Conservation (phyloP, 2,329 filamentous ascomycete species). For the Xylaria sp. region DNA sequence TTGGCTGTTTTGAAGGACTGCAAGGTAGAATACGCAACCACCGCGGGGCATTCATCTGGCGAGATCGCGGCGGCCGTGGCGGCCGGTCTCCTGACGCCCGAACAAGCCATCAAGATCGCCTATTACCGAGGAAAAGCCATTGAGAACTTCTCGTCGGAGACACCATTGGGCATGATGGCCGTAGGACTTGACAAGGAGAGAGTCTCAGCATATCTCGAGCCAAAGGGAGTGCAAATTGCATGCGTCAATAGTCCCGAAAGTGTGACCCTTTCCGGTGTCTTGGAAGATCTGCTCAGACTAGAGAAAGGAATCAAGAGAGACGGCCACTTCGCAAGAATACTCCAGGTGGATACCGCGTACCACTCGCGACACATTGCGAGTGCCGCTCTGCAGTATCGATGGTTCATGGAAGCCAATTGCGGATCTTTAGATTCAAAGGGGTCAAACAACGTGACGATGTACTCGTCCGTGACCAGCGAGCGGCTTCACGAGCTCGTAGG, state of each 20-base stretch:
- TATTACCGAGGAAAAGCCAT: slow-evolving; percentile 11
- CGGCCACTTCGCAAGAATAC: background rate
- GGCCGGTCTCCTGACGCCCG: background rate
- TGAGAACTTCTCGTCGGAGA: background rate
- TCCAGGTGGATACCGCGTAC: slow-evolving; percentile 14
- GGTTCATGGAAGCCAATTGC: too few species aligned
- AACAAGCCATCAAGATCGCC: slow-evolving; percentile 6
- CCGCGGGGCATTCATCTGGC: slow-evolving; percentile 8
- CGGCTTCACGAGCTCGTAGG: background rate
- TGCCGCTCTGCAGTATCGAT: too few species aligned
- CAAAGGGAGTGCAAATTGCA: slow-evolving; percentile 3
- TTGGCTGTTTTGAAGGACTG: background rate
- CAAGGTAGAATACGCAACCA: slow-evolving; percentile 1
- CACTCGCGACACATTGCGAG: slow-evolving; percentile 14
- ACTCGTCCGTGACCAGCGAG: background rate
- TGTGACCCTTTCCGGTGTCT: slow-evolving; percentile 7
- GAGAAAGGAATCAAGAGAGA: background rate
- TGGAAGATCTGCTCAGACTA: slow-evolving; percentile 1
- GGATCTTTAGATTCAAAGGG: too few species aligned
- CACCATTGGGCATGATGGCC: slow-evolving; percentile 8
- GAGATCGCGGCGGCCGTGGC: slow-evolving; percentile 5
- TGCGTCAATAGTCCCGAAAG: slow-evolving; percentile 12
- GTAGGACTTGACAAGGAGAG: slow-evolving; percentile 1
- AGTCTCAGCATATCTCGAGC: background rate
- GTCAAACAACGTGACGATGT: too few species aligned